Evolutionary conservation across 352 stramenopile genomes (phyloP).

Genomic region (Pythium pyrilobum): DNA sequence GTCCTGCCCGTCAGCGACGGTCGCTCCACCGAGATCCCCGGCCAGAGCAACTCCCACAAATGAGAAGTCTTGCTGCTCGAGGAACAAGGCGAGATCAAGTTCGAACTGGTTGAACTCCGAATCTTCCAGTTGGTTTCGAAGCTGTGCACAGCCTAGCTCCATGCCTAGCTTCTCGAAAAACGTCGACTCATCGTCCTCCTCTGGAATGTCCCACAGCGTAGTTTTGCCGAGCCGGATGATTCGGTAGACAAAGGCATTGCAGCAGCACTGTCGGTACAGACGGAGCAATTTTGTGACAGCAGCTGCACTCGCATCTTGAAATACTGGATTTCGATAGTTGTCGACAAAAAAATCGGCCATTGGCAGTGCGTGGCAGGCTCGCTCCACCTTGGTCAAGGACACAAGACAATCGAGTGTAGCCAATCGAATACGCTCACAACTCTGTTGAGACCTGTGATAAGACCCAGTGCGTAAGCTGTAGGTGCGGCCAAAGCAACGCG

Average conservation of each 20-base stretch:
- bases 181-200: background rate
- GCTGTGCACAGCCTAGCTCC: too few species aligned
- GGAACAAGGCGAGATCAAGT: constrained; percentile 9
- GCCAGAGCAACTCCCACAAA: background rate
- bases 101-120: background rate
- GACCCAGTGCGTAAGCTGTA: too few species aligned
- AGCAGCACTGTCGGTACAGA: constrained; percentile 17
- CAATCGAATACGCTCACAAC: too few species aligned
- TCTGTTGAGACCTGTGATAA: too few species aligned
- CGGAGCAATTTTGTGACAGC: constrained; percentile 2
- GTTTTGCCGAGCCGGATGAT: constrained; percentile 19
- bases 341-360: constrained; percentile 8
- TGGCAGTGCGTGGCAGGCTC: background rate
- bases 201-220: constrained; percentile 8
- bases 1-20: background rate
- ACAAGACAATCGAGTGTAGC: too few species aligned
- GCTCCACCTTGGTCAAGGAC: background rate
- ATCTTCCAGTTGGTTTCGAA: too few species aligned
- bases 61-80: constrained; percentile 6
- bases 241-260: constrained; percentile 18
- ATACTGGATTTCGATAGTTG: constrained; percentile 13
- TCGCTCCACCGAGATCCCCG: background rate
- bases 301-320: background rate
- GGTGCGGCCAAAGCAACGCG: too few species aligned
- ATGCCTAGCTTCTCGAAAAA: constrained; percentile 11